Percentiles rank a stretch among this genome's conserved stretches.
Conservation (phyloP, 2,329 filamentous ascomycete species). For the Fusarium sp. region DNA sequence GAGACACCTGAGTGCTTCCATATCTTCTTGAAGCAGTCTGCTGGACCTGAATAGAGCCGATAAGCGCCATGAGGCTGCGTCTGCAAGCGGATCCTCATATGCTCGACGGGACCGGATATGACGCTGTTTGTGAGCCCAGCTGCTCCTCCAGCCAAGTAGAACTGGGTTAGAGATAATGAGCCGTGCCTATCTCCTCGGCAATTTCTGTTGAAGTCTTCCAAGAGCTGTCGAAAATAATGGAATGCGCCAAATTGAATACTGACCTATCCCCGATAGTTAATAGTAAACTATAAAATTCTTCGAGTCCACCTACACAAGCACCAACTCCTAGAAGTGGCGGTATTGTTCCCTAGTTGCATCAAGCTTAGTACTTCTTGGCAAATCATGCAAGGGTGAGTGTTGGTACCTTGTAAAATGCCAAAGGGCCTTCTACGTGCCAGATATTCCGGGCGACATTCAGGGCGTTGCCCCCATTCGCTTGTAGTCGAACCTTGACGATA, state of each 20-base stretch:
- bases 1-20: background rate
- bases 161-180: background rate
- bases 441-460: conserved; percentile 5
- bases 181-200: background rate
- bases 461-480: conserved; percentile 11
- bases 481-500: conserved; percentile 19
- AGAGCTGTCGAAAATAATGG: background rate
- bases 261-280: background rate
- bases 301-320: conserved; percentile 4
- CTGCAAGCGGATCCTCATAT: conserved; percentile 18
- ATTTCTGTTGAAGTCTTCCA: background rate
- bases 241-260: conserved; percentile 22
- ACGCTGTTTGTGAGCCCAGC: conserved; percentile 15
- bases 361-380: background rate
- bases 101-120: conserved; percentile 16
- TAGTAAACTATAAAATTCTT: background rate
- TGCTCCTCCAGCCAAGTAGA: conserved; percentile 7
- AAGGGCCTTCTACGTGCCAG: conserved; percentile 5
- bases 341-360: conserved; percentile 5
- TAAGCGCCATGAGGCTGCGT: conserved; percentile 4
- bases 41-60: background rate
- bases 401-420: conserved; percentile 15
- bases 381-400: background rate
- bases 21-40: conserved; percentile 11
- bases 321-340: conserved; percentile 16